These are phyloP conservation scores for Phytophthora quininea DNA, from an alignment of 352 stramenopile genomes.

Conservation along the genomic window DNA sequence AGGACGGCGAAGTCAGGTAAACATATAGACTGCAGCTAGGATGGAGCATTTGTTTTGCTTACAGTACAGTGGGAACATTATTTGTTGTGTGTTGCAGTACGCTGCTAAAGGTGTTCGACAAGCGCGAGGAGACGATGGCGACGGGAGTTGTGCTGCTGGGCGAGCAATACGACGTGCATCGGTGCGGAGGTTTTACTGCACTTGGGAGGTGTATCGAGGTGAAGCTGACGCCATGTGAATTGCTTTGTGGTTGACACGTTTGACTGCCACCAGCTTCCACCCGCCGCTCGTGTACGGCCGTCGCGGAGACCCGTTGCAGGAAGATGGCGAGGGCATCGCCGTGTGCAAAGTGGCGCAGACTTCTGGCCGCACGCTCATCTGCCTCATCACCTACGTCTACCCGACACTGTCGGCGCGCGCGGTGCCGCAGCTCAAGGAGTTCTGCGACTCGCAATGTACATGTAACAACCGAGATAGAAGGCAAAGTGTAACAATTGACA, in stretches of 20 bases:
- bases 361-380: conserved; percentile 52
- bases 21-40: not conserved
- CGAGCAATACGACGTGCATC: conserved; percentile 86
- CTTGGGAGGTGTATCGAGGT: not conserved
- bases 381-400: conserved; percentile 84
- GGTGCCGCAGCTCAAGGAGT: conserved; percentile 79
- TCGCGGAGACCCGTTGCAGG: conserved; percentile 60
- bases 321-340: conserved; percentile 77
- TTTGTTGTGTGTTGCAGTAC: conserved; percentile 27
- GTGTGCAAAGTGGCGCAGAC: conserved; percentile 68
- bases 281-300: conserved; percentile 80
- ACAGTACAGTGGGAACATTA: not conserved
- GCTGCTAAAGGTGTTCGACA: conserved; percentile 73
- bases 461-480: not conserved
- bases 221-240: conserved; percentile 3
- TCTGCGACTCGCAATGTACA: conserved; percentile 65
- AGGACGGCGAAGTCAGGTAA: conserved; percentile 68
- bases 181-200: conserved; percentile 35
- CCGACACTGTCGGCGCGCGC: conserved; percentile 78
- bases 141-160: conserved; percentile 71
- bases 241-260: not conserved
- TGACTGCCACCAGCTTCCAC: conserved; percentile 54
- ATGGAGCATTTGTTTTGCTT: not conserved
- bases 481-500: conserved; percentile 4
- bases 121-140: conserved; percentile 78